These are phyloP conservation scores for Hymenoscyphus fraxineus DNA, from an alignment of 2,329 filamentous ascomycete genomes.

Conservation along the genomic window DNA sequence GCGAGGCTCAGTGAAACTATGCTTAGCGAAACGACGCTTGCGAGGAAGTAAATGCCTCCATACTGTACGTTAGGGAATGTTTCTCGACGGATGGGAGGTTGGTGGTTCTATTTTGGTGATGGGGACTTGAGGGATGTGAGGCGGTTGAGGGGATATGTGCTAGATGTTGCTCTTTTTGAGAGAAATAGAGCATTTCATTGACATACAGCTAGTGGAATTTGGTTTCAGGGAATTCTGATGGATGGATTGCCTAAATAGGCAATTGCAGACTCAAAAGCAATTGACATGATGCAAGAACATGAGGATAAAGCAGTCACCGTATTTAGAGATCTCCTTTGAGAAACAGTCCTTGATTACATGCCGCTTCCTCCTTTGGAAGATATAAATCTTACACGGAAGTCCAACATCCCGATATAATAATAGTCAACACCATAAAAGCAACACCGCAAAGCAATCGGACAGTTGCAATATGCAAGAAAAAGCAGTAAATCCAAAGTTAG, in stretches of 20 bases:
- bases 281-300: background rate
- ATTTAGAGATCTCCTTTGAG: background rate
- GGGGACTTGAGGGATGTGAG: background rate
- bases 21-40: background rate
- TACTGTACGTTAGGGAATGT: background rate
- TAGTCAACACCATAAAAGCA: background rate
- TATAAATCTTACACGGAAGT: background rate
- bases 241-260: background rate
- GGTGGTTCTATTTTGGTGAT: background rate
- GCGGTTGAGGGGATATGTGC: background rate
- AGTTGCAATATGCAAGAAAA: background rate
- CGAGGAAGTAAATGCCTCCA: background rate
- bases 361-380: background rate
- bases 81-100: background rate
- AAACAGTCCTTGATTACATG: background rate
- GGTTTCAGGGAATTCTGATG: background rate
- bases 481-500: slow-evolving; percentile 3
- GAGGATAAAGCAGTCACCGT: background rate
- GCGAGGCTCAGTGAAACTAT: background rate
- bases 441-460: background rate
- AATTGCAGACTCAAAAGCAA: background rate
- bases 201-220: background rate
- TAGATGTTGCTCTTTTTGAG: background rate
- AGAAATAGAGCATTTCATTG: background rate
- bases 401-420: background rate